Evolutionary conservation across 768 basidiomycete species (phyloP).

Genomic region (Termitomyces heimii): DNA sequence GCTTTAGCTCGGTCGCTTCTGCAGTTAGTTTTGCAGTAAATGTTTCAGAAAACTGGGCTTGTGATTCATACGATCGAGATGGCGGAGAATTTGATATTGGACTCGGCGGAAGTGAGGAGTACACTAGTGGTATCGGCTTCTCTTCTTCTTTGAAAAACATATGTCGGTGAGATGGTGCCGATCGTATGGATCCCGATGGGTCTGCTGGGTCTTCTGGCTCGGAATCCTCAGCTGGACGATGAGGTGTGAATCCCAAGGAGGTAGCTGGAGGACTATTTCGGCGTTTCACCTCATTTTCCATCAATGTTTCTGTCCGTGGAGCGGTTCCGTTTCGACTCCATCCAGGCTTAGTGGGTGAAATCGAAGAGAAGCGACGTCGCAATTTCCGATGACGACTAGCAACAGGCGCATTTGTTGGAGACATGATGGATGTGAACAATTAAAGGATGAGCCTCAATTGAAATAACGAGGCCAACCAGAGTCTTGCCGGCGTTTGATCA

Average conservation of each 20-base stretch:
- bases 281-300: slow-evolving; percentile 1
- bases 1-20: slow-evolving; percentile 13
- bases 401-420: background rate
- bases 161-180: slow-evolving; percentile 12
- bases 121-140: slow-evolving; percentile 41
- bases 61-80: slow-evolving; percentile 24
- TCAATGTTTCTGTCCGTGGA: slow-evolving; percentile 19
- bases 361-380: slow-evolving; percentile 27
- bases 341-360: slow-evolving; percentile 16
- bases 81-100: slow-evolving; percentile 51
- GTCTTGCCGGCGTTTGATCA: background rate
- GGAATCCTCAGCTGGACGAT: slow-evolving; percentile 19
- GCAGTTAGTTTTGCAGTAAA: slow-evolving; percentile 14
- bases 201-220: slow-evolving; percentile 21
- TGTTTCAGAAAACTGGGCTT: slow-evolving; percentile 19
- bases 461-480: background rate
- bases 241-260: slow-evolving; percentile 14
- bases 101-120: slow-evolving; percentile 71
- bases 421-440: background rate
- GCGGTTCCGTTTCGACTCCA: slow-evolving; percentile 19
- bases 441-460: background rate
- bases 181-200: slow-evolving; percentile 8
- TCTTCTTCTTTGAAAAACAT: slow-evolving; percentile 15
- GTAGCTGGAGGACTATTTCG: slow-evolving; percentile 22
- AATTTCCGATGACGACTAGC: slow-evolving; percentile 23